Evolutionary conservation across 768 basidiomycete species (phyloP).

Genomic region (Psilocybe cyanescens): DNA sequence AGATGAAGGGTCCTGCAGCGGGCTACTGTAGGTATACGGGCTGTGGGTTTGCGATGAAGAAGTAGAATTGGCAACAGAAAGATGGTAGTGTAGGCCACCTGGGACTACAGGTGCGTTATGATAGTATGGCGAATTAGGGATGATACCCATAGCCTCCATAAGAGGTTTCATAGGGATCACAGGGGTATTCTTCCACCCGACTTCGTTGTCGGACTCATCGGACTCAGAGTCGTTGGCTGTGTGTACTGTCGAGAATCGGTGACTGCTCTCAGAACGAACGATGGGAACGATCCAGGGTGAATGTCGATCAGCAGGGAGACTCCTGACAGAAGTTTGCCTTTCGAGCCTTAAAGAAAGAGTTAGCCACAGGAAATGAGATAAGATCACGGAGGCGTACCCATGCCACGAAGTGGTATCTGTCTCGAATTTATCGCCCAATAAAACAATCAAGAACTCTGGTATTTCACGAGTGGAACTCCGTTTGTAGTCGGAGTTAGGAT

Average conservation of each 20-base stretch:
- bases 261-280: conserved; percentile 32
- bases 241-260: conserved; percentile 13
- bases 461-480: conserved; percentile 15
- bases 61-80: conserved; percentile 15
- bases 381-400: conserved; percentile 33
- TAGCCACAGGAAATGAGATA: conserved; percentile 1
- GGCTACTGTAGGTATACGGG: conserved; percentile 32
- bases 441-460: conserved; percentile 39
- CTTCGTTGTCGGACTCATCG: conserved; percentile 31
- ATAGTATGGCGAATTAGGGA: conserved; percentile 22
- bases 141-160: conserved; percentile 31
- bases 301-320: conserved; percentile 29
- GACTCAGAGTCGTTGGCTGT: conserved; percentile 23
- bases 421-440: conserved; percentile 39
- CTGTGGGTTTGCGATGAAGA: conserved; percentile 27
- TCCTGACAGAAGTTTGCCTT: conserved; percentile 33
- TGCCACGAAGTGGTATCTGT: conserved; percentile 43
- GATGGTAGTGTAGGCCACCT: conserved; percentile 22
- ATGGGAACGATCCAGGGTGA: conserved; percentile 48
- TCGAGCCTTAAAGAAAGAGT: conserved; percentile 29
- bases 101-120: conserved; percentile 29
- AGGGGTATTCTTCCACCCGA: conserved; percentile 33
- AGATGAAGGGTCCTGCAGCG: conserved; percentile 28
- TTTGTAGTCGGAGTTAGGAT: conserved; percentile 1
- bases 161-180: conserved; percentile 37